Percentiles rank a stretch among this genome's conserved stretches.
Evolutionary conservation across 1,284 basidiomycete genomes (phyloP).

Genomic region (Leccinum cinnamomeum): DNA sequence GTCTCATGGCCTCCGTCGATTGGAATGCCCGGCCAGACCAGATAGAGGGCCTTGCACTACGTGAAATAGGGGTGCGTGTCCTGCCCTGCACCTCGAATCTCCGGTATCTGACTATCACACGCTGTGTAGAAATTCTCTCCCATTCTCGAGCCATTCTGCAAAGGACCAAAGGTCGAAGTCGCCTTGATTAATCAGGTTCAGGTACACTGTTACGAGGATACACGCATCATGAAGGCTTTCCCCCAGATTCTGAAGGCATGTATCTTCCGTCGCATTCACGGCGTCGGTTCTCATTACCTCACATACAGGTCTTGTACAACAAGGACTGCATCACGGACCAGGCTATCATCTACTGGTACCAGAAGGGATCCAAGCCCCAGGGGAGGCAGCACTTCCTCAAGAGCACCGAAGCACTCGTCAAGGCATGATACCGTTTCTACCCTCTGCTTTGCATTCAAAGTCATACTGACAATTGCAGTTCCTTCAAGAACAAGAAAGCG

Average conservation of each 20-base stretch:
- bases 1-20: conserved; percentile 83
- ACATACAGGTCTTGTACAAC: conserved; percentile 82
- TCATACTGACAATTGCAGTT: conserved; percentile 48
- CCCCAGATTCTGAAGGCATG: conserved; percentile 87
- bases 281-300: conserved; percentile 1
- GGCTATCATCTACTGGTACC: conserved; percentile 96
- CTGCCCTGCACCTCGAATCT: not conserved
- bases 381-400: conserved; percentile 95
- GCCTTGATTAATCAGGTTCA: conserved; percentile 92
- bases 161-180: conserved; percentile 85
- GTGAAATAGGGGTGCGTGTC: conserved; percentile 73
- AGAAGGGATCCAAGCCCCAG: conserved; percentile 94
- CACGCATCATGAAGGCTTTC: conserved; percentile 91
- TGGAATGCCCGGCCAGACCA: conserved; percentile 88
- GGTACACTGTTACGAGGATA: conserved; percentile 93
- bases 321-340: conserved; percentile 93
- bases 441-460: conserved; percentile 10
- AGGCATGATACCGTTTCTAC: conserved; percentile 51
- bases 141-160: conserved; percentile 87
- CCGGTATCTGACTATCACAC: conserved; percentile 3
- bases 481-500: conserved; percentile 76
- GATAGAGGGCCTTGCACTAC: conserved; percentile 80
- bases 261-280: conserved; percentile 3
- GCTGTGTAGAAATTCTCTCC: conserved; percentile 70
- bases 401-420: conserved; percentile 84